Evolutionary conservation across 495 filamentous ascomycete species (phyloP), one percentile per base, ranked within the genome.

Genomic region (Penicillium parvum): DNA sequence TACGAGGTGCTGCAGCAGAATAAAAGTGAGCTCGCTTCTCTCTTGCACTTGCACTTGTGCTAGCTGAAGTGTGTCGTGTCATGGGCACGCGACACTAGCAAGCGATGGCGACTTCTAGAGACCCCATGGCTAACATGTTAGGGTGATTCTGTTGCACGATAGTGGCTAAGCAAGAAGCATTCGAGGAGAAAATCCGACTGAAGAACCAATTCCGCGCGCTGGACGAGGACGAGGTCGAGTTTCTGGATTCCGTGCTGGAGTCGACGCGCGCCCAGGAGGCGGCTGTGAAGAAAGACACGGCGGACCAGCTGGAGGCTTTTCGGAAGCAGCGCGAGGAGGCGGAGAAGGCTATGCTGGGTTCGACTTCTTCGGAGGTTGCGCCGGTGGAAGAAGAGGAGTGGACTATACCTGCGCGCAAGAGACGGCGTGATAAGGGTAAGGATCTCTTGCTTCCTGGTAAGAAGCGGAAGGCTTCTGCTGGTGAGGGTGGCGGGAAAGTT

Each of bases 81-180:
- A n/a, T n/a, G n/a, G n/a, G n/a, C n/a, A n/a, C n/a, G n/a, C n/a
- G n/a, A n/a, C n/a, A n/a, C n/a, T n/a, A n/a, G n/a, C n/a, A n/a
- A n/a, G n/a, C n/a, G 10, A 28, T 8, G 11, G 27, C 28, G n/a
- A 4, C 8, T n/a, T 4, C 7, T 15, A 15, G 12, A 47, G 32
- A 40, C 14, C 38, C 45, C 39, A 43, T 27, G 55, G 57, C 75
- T 82, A 47, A 82, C 73, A 75, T 78, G 66, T 73, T 64, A 77
- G 76, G 66, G 58, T 63, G 61, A 60, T 53, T 22, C 44, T 49
- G 53, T 35, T 48, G 32, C 32, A 36, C 48, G n/a, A 16, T 49
- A 92, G 89, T 86, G 60, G 88, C 88, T 50, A 97, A 97, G 65
- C 89, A 97, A 68, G 90, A 95, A 56, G 89, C 88, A 37, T 95